Base-by-base conservation (phyloP, 2,329 filamentous ascomycete species). In the Aspergillus aculeatinus region DNA sequence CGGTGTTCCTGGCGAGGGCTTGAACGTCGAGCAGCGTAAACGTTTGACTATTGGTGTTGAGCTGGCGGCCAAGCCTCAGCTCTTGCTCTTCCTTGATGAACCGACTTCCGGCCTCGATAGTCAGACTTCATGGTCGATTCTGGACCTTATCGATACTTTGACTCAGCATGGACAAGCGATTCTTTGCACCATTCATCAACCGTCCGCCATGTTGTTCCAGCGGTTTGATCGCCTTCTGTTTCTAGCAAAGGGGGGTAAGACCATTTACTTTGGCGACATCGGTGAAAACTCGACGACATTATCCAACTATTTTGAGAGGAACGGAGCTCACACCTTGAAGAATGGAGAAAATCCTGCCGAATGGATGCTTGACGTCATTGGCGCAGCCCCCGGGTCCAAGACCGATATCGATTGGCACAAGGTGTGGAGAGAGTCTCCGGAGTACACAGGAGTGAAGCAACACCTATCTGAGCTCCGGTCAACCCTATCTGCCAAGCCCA, bases 141-240 rank as follows among this genome's bases (percentile, higher is more conserved):
- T 92, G 48, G 88, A 91, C 72, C 84, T 96, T 11, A 84, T 97
- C 39, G 89, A 95, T 76, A 96, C 95, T 77, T 83, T 97, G 29
- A 92, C 92, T 68, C 89, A 94, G 74, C 89, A 87, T 62, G 93
- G 93, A 19, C 91, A 95, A 73, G 92, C 94, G 54, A 91, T 97
- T 76, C 86, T 97, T n/a, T 96, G 92, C 79, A 97, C 93, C 0
- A 96, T 97, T 62, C 93, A 97, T 75, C 93, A 97, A 76, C 93
- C 93, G 12, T 96, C 91, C 14, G 92, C 92, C 48, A 92, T 96
- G 83, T 82, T 97, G 54, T 96, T 97, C 81, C 90, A 96, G 74
- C 88, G 91, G 60, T 97, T 89, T 54, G 87, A 89, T 61, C 81
- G 82, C 0, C 76, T 89, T 1, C 77, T 89, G 0, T 86, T 90